Conservation (phyloP, 805 yeast genomes). For the Kodamaea lidongshanica region DNA sequence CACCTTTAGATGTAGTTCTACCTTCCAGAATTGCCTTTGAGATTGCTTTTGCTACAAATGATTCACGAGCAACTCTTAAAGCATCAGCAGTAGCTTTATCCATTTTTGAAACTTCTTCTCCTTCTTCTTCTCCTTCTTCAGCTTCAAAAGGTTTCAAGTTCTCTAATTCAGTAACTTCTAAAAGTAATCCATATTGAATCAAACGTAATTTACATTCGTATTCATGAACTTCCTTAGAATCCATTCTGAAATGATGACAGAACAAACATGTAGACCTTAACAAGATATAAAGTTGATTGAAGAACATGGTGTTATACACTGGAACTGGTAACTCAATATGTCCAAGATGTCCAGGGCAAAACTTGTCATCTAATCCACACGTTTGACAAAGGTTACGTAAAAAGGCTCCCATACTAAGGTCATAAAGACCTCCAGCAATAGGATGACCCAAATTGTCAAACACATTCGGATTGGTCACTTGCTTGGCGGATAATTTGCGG, state of each 20-base stretch:
- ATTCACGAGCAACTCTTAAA: conserved; percentile 54
- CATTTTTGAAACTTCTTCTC: conserved; percentile 43
- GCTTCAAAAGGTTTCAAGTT: conserved; percentile 42
- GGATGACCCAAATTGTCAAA: conserved; percentile 96
- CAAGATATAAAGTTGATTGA: conserved; percentile 81
- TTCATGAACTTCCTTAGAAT: conserved; percentile 62
- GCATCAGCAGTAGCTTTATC: conserved; percentile 34
- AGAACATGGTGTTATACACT: conserved; percentile 90
- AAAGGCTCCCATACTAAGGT: conserved; percentile 92
- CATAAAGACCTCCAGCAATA: conserved; percentile 87
- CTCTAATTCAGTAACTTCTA: conserved; percentile 72
- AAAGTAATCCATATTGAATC: conserved; percentile 80
- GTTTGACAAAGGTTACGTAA: conserved; percentile 84
- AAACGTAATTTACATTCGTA: conserved; percentile 72
- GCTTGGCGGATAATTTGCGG: conserved; percentile 84
- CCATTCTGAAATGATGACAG: conserved; percentile 81
- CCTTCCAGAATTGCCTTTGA: conserved; percentile 73
- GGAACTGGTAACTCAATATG: conserved; percentile 96
- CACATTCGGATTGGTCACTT: conserved; percentile 92
- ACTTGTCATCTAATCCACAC: conserved; percentile 90
- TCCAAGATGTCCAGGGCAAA: conserved; percentile 98
- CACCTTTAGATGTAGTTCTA: conserved; percentile 58
- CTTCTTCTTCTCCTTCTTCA: conserved; percentile 37
- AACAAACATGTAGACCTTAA: conserved; percentile 81
- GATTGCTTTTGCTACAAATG: conserved; percentile 66